Evolutionary conservation across 306 rosid genomes (phyloP).

Genomic region (Dryas alaskensis): DNA sequence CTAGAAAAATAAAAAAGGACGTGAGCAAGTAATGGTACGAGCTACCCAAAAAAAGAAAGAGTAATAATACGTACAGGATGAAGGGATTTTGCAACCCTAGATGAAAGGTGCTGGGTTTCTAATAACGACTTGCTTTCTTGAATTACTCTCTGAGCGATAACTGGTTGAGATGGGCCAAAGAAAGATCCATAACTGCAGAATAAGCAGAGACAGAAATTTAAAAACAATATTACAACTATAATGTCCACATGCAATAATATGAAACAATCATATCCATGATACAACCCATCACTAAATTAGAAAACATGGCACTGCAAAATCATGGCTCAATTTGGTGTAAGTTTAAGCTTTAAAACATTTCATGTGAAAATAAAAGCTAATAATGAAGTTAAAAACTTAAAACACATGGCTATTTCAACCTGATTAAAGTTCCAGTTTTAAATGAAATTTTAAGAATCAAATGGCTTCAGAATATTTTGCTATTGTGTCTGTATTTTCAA

Average conservation of each 20-base stretch:
- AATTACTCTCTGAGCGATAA: conserved; percentile 79
- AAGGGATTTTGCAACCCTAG: conserved; percentile 42
- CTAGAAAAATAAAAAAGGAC: conserved; percentile 4
- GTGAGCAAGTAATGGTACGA: background rate
- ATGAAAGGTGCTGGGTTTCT: conserved; percentile 64
- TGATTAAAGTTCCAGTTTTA: background rate
- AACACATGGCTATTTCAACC: background rate
- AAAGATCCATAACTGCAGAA: conserved; percentile 83
- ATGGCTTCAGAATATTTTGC: background rate
- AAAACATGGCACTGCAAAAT: background rate
- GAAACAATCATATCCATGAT: background rate
- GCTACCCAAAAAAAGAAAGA: conserved; percentile 16
- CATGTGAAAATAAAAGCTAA: background rate
- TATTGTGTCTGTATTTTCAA: background rate
- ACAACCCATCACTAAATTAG: background rate
- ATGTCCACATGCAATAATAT: background rate
- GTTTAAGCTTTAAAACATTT: background rate
- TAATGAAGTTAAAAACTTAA: background rate
- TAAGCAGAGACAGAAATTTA: background rate
- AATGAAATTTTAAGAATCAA: background rate
- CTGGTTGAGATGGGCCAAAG: conserved; percentile 88
- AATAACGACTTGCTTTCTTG: conserved; percentile 88
- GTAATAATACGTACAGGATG: conserved; percentile 47
- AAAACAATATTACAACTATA: background rate
- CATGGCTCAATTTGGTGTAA: background rate